Percentiles rank a stretch among this genome's conserved stretches.
These are phyloP conservation scores for Coemansia sp. DNA, from an alignment of 371 early-diverging fungal species.

Conservation along the genomic window DNA sequence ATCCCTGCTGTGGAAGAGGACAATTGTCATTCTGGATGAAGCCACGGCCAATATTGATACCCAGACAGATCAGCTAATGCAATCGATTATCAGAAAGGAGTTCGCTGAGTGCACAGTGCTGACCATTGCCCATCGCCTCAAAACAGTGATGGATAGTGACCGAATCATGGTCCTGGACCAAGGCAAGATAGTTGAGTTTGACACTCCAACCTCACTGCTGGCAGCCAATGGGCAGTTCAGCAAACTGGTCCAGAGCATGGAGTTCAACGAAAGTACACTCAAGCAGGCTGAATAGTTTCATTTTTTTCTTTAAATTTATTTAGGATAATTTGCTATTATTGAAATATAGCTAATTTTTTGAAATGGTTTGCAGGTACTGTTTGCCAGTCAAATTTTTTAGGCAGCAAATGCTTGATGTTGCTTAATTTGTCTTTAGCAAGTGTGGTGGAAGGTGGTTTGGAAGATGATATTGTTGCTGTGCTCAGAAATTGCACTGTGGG, in stretches of 20 bases:
- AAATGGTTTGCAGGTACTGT: too few relatives aligned
- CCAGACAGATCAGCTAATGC: conserved; percentile 66
- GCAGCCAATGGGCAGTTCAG: conserved; percentile 2
- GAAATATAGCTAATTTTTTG: too few relatives aligned
- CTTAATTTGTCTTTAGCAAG: too few relatives aligned
- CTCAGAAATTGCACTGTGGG: too few relatives aligned
- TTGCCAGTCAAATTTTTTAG: too few relatives aligned
- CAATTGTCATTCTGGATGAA: conserved; percentile 53
- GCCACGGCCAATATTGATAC: conserved; percentile 66
- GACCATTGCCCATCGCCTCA: conserved; percentile 69
- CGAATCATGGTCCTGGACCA: conserved; percentile 68
- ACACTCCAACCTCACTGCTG: conserved; percentile 65
- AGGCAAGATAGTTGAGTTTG: conserved; percentile 81
- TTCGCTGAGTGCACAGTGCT: conserved; percentile 84
- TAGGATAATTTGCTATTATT: too few relatives aligned
- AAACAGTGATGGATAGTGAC: conserved; percentile 37
- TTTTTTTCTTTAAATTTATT: too few relatives aligned
- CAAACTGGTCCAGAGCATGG: conserved; percentile 13
- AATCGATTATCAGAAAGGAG: conserved; percentile 80
- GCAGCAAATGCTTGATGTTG: too few relatives aligned
- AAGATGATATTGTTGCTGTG: too few relatives aligned
- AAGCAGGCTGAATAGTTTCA: too few relatives aligned
- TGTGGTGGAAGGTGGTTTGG: too few relatives aligned
- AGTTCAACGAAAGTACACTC: not conserved
- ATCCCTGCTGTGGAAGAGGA: conserved; percentile 53